phyloP scores from a whole-genome alignment of 129 eudicot genomes.

The carrot (Daucus carota) region DNA sequence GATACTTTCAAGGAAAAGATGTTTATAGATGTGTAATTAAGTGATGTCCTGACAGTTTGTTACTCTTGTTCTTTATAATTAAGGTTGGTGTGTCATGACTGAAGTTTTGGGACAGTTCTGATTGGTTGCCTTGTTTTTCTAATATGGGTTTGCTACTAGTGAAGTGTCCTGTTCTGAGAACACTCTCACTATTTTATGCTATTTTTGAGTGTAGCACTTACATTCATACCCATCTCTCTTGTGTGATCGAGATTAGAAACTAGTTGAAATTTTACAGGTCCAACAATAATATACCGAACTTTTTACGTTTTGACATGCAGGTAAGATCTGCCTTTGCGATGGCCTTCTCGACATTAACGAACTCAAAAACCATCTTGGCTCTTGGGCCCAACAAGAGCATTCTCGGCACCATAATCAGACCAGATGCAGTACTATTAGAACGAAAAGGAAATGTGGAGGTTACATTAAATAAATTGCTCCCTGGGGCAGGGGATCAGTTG shows the following conservation, averaged over 20 bases:
- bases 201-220: background rate
- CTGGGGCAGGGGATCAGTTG: slow-evolving; percentile 61
- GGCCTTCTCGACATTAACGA: slow-evolving; percentile 70
- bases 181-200: background rate
- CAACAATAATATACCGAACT: background rate
- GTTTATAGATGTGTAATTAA: background rate
- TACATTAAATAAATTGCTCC: slow-evolving; percentile 54
- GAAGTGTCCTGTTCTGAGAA: background rate
- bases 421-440: slow-evolving; percentile 70
- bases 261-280: background rate
- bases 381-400: slow-evolving; percentile 68
- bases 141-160: background rate
- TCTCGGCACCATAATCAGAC: slow-evolving; percentile 78
- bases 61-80: background rate
- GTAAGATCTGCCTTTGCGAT: slow-evolving; percentile 79
- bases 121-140: no score
- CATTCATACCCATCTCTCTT: background rate
- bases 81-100: no score
- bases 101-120: no score
- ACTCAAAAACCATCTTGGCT: slow-evolving; percentile 46
- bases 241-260: background rate
- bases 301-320: slow-evolving; percentile 28
- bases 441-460: slow-evolving; percentile 80
- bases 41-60: background rate
- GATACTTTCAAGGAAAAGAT: background rate